Percentiles rank a stretch among this genome's conserved stretches.
These are phyloP conservation scores for Periglandula ipomoeae DNA, from an alignment of 2,329 filamentous ascomycete species.

Conservation along the genomic window DNA sequence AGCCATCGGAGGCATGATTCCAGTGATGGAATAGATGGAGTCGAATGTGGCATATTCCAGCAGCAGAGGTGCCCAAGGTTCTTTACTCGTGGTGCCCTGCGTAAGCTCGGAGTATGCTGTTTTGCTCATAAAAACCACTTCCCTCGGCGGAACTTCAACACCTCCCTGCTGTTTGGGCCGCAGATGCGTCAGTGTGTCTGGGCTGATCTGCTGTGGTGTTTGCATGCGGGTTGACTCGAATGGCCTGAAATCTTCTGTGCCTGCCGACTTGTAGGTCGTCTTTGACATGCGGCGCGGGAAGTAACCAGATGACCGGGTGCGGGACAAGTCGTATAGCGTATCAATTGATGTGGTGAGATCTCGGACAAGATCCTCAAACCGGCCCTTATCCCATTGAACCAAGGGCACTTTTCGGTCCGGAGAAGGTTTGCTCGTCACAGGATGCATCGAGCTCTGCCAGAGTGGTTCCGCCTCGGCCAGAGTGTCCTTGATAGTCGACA, in stretches of 20 bases:
- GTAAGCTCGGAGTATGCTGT: constrained; percentile 42
- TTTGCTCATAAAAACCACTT: constrained; percentile 41
- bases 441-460: constrained; percentile 51
- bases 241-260: constrained; percentile 34
- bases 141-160: constrained; percentile 24
- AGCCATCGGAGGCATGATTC: constrained; percentile 55
- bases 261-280: constrained; percentile 25
- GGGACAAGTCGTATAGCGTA: constrained; percentile 67
- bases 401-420: constrained; percentile 46
- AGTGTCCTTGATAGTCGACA: constrained; percentile 73
- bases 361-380: constrained; percentile 65
- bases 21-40: constrained; percentile 51
- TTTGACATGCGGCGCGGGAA: constrained; percentile 22
- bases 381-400: constrained; percentile 59
- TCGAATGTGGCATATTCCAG: constrained; percentile 63
- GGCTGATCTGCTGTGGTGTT: constrained; percentile 52
- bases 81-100: constrained; percentile 29
- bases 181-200: constrained; percentile 40
- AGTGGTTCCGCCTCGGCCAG: constrained; percentile 67
- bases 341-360: constrained; percentile 73
- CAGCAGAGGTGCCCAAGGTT: constrained; percentile 48
- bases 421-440: constrained; percentile 28
- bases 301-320: constrained; percentile 46
- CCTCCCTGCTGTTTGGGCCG: constrained; percentile 29
- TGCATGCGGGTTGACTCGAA: constrained; percentile 54